Conservation (phyloP, 2,329 filamentous ascomycete species). For the Blastomyces emzantsi region DNA sequence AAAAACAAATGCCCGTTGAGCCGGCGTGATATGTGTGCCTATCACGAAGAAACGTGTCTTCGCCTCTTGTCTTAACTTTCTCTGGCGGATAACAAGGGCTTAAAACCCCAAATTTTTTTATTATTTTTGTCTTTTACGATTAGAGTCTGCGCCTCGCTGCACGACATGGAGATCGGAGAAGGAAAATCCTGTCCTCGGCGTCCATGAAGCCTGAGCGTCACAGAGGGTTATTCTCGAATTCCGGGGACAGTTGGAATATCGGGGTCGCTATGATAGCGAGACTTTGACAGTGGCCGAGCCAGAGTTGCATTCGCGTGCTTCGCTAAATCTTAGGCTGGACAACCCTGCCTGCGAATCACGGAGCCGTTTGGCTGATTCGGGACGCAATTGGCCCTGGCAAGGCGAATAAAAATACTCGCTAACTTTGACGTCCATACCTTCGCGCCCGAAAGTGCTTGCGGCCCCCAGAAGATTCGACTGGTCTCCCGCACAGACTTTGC, state of each 20-base stretch:
- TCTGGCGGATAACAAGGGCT: neutral
- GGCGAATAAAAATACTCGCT: neutral
- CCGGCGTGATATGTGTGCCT: neutral
- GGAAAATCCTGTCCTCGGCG: neutral
- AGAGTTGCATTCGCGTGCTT: slow-evolving; percentile 1
- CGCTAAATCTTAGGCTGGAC: slow-evolving; percentile 2
- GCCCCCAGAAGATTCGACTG: neutral
- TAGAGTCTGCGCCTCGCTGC: neutral
- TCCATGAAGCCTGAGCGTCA: neutral
- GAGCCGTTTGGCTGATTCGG: slow-evolving; percentile 7
- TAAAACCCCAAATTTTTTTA: neutral
- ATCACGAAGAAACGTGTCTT: neutral
- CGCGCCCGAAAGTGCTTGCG: neutral
- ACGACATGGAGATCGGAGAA: neutral
- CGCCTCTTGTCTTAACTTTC: neutral
- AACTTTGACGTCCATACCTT: neutral
- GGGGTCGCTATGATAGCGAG: no score
- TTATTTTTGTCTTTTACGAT: neutral
- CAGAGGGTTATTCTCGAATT: neutral
- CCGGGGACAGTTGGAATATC: neutral
- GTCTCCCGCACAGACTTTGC: neutral
- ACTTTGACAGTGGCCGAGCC: neutral
- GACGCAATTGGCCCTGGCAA: slow-evolving; percentile 10
- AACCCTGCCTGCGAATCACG: slow-evolving; percentile 13
- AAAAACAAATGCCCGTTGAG: neutral